A percentile compares a stretch with the other conserved stretches of the same genome.
phyloP scores from a whole-genome alignment of 306 rosid genomes.

The Rosa lucieae region DNA sequence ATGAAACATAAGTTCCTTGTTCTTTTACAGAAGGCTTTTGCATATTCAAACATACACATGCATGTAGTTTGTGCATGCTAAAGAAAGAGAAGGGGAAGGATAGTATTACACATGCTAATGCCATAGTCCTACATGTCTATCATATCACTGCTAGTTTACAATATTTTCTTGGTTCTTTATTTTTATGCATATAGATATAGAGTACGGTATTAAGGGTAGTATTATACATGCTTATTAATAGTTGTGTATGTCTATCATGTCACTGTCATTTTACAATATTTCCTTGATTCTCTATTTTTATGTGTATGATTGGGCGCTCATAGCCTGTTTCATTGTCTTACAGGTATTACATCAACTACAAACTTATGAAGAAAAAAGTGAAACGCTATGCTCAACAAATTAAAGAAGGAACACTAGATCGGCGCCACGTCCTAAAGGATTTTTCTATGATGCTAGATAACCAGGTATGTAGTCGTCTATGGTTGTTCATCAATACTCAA shows the following conservation, averaged over 20 bases:
- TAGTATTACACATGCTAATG: too few relatives aligned
- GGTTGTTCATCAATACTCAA: neutral
- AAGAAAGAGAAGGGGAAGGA: too few relatives aligned
- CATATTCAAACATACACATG: too few relatives aligned
- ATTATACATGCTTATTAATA: neutral
- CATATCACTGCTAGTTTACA: neutral
- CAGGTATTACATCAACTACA: constrained; percentile 94
- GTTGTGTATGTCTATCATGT: neutral
- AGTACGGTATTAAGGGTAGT: neutral
- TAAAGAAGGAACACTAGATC: constrained; percentile 76
- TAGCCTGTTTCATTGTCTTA: constrained; percentile 16
- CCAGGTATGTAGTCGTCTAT: constrained; percentile 53
- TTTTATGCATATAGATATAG: neutral
- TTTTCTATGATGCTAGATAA: constrained; percentile 94
- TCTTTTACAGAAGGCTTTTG: too few relatives aligned
- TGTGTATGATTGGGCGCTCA: constrained; percentile 19
- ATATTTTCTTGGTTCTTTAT: neutral
- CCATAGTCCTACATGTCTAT: neutral
- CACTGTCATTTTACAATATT: neutral
- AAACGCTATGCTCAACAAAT: constrained; percentile 86
- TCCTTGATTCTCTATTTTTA: constrained; percentile 1
- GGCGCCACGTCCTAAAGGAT: constrained; percentile 87
- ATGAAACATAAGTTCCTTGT: too few relatives aligned
- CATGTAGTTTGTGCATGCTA: too few relatives aligned
- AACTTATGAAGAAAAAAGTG: constrained; percentile 90